A percentile compares a stretch with the other conserved stretches of the same genome.
Evolutionary conservation across 2,329 filamentous ascomycete species (phyloP).

Genomic region (Colletotrichum tabaci): DNA sequence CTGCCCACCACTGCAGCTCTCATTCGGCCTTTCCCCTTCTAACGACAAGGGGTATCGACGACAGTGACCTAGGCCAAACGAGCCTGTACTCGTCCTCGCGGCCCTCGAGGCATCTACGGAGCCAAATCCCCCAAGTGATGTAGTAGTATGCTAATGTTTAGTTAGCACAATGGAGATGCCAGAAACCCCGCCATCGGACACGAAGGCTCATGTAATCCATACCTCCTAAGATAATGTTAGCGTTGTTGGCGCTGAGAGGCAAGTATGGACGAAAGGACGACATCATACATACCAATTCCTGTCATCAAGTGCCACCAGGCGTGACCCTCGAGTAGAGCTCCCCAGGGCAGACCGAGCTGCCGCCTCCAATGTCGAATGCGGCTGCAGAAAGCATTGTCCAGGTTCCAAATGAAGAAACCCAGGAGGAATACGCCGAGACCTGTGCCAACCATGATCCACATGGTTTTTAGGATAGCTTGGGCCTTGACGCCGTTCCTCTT

Average conservation of each 20-base stretch:
- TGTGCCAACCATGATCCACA: constrained; percentile 82
- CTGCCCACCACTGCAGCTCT: neutral
- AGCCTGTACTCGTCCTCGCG: constrained; percentile 80
- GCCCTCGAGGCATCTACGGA: constrained; percentile 82
- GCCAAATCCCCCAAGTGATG: constrained; percentile 87
- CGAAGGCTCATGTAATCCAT: constrained; percentile 19
- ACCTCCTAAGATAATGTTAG: constrained; percentile 48
- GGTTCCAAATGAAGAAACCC: constrained; percentile 83
- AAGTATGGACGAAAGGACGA: neutral
- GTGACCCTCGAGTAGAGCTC: constrained; percentile 75
- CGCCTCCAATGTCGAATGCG: constrained; percentile 76
- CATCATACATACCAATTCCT: constrained; percentile 69
- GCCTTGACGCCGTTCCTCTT: constrained; percentile 66
- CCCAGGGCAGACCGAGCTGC: constrained; percentile 83
- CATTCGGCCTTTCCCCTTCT: constrained; percentile 49
- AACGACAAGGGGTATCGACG: constrained; percentile 65
- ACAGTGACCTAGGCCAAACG: constrained; percentile 76
- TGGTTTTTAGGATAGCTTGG: constrained; percentile 65
- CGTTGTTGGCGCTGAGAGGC: constrained; percentile 42
- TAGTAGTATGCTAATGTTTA: constrained; percentile 78
- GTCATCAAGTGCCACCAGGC: constrained; percentile 84
- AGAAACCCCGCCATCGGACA: neutral
- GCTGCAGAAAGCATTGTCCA: constrained; percentile 84
- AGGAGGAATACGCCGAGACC: constrained; percentile 76
- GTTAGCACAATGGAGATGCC: constrained; percentile 18